Conservation (phyloP, 129 eudicot genomes). For the Solidago caesia region DNA sequence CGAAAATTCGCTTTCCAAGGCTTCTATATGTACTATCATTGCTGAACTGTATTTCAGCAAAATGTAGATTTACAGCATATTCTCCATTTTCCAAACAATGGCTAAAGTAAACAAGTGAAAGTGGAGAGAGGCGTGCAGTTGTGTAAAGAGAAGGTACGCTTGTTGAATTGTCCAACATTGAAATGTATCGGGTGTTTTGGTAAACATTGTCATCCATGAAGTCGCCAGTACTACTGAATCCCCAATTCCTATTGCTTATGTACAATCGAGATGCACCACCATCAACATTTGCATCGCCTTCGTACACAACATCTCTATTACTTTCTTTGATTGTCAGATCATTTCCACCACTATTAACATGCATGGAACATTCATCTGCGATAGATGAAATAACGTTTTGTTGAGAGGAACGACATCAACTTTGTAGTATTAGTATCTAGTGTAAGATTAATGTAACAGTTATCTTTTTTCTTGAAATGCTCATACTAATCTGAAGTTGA, state of each 20-base stretch:
- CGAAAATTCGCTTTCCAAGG: slow-evolving; percentile 32
- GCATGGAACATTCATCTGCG: slow-evolving; percentile 37
- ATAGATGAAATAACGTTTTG: not conserved
- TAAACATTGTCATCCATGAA: slow-evolving; percentile 30
- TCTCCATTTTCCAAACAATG: slow-evolving; percentile 33
- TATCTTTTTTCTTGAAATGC: no score
- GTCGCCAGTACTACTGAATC: slow-evolving; percentile 35
- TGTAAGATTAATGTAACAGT: not conserved
- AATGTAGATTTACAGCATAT: slow-evolving; percentile 26
- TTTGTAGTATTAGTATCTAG: no score
- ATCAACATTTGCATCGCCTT: slow-evolving; percentile 33
- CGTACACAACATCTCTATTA: slow-evolving; percentile 16
- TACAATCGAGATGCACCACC: slow-evolving; percentile 23
- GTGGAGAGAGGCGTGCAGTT: slow-evolving; percentile 33
- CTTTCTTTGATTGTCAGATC: slow-evolving; percentile 11
- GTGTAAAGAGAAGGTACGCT: slow-evolving; percentile 20
- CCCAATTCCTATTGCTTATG: slow-evolving; percentile 26
- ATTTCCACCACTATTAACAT: slow-evolving; percentile 33
- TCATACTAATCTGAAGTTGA: no score
- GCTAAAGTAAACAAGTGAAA: slow-evolving; percentile 29
- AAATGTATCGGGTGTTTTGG: slow-evolving; percentile 24
- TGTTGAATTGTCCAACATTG: slow-evolving; percentile 13
- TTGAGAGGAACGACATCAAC: no score
- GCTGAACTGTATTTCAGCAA: slow-evolving; percentile 34
- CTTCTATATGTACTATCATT: slow-evolving; percentile 31